Conservation (phyloP, 2,329 filamentous ascomycete genomes). For the Elsinoe batatas region DNA sequence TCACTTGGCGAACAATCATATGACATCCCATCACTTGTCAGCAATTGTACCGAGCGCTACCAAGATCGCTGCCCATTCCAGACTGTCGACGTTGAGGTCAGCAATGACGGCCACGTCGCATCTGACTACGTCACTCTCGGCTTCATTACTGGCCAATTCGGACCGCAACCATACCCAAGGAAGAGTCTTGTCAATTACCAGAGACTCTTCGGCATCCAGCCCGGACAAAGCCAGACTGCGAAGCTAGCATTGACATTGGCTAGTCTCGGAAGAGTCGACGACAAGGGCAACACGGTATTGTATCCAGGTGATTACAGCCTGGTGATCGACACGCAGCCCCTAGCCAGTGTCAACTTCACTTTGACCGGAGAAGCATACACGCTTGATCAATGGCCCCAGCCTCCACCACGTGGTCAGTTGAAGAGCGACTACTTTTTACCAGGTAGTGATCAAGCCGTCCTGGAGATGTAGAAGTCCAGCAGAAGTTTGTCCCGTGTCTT, state of each 20-base stretch:
- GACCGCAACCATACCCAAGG: conserved; percentile 42
- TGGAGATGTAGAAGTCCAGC: neutral
- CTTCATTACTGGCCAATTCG: conserved; percentile 41
- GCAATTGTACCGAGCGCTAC: conserved; percentile 29
- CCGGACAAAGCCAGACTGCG: conserved; percentile 22
- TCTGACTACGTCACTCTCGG: conserved; percentile 46
- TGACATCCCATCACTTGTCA: conserved; percentile 30
- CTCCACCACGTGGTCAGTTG: conserved; percentile 15
- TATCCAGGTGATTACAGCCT: conserved; percentile 46
- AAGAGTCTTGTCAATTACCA: conserved; percentile 45
- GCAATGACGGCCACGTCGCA: conserved; percentile 36
- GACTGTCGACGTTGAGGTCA: conserved; percentile 35
- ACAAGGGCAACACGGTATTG: conserved; percentile 41
- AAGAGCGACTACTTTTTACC: conserved; percentile 24
- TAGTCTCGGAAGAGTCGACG: conserved; percentile 41
- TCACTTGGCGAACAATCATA: conserved; percentile 16
- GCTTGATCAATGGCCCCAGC: conserved; percentile 33
- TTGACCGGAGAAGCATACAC: conserved; percentile 36
- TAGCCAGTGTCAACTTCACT: conserved; percentile 35
- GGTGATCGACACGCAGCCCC: conserved; percentile 36
- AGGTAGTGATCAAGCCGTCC: neutral
- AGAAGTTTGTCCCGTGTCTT: neutral
- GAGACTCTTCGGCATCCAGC: conserved; percentile 29
- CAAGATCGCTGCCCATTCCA: conserved; percentile 36
- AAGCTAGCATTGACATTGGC: conserved; percentile 39